These are phyloP conservation scores for Akebia trifoliata DNA, from an alignment of 164 flowering plant species.

Conservation along the genomic window DNA sequence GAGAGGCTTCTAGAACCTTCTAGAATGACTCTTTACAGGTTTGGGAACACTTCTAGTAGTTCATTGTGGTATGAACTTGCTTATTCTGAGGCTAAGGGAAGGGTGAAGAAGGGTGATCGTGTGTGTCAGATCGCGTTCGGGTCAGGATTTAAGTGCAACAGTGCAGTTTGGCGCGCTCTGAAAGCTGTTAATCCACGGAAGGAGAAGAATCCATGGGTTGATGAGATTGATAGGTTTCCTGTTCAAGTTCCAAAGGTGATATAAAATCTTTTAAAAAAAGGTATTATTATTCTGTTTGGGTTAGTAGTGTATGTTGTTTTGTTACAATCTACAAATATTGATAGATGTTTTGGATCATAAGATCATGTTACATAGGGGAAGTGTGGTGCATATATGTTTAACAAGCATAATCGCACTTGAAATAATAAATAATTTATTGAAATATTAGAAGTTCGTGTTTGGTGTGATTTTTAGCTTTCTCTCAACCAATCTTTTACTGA, in stretches of 20 bases:
- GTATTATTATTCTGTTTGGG: no score
- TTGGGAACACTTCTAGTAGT: conserved; percentile 19
- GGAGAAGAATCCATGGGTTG: conserved; percentile 16
- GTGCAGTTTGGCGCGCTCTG: conserved; percentile 15
- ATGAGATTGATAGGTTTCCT: conserved; percentile 16
- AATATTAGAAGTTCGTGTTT: no score
- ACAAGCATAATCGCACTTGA: no score
- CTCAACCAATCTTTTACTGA: no score
- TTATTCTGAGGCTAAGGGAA: conserved; percentile 15
- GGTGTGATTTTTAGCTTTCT: no score
- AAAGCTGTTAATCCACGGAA: conserved; percentile 8
- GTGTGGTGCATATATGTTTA: no score
- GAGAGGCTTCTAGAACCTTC: conserved; percentile 15
- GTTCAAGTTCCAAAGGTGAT: conserved; percentile 6
- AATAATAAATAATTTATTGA: no score
- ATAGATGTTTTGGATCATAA: no score
- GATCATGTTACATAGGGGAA: no score
- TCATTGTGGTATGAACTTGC: conserved; percentile 19
- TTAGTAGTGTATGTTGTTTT: no score
- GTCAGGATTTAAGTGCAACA: conserved; percentile 19
- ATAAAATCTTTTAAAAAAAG: neutral
- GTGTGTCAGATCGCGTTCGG: conserved; percentile 20
- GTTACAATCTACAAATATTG: no score
- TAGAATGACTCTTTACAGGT: conserved; percentile 18
- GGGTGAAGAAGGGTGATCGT: conserved; percentile 8